Percentiles rank a stretch among this genome's conserved stretches.
These are phyloP conservation scores for Elsinoe batatas DNA, from an alignment of 2,329 filamentous ascomycete species.

Conservation along the genomic window DNA sequence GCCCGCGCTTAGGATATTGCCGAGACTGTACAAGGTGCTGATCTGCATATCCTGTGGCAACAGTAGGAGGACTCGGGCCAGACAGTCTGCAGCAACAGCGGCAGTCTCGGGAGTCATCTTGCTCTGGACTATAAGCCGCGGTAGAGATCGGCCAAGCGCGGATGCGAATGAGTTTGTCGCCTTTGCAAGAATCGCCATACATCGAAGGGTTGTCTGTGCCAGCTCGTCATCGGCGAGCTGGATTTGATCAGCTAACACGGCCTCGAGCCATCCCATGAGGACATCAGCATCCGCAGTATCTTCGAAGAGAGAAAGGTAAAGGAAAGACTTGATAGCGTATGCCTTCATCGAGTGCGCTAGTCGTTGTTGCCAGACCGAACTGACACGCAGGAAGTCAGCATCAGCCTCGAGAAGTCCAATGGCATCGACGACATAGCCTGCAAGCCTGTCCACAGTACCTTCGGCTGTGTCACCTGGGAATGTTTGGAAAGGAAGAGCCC, in stretches of 20 bases:
- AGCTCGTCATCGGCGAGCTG: constrained; percentile 76
- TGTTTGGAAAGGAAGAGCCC: constrained; percentile 31
- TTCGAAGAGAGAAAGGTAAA: constrained; percentile 76
- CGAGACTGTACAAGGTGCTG: constrained; percentile 90
- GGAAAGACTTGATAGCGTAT: constrained; percentile 67
- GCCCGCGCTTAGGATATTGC: constrained; percentile 79
- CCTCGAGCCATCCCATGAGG: constrained; percentile 77
- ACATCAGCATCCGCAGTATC: constrained; percentile 69
- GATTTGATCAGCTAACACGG: constrained; percentile 63
- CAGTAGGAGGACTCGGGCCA: constrained; percentile 70
- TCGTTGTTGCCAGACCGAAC: constrained; percentile 75
- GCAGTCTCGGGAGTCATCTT: constrained; percentile 60
- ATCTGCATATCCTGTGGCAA: constrained; percentile 90
- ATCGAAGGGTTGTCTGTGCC: constrained; percentile 68
- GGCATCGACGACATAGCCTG: constrained; percentile 67
- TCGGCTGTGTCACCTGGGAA: constrained; percentile 34
- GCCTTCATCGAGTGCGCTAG: constrained; percentile 81
- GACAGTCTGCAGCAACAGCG: constrained; percentile 67
- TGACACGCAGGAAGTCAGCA: constrained; percentile 79
- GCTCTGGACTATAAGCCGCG: constrained; percentile 80
- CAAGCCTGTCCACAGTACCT: constrained; percentile 47
- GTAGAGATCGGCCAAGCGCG: constrained; percentile 65
- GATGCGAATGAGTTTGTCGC: constrained; percentile 64
- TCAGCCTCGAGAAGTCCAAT: constrained; percentile 81
- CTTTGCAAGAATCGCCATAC: constrained; percentile 71